phyloP scores from a whole-genome alignment of 2,329 filamentous ascomycete genomes.

The Zelopaecilomyces penicillatus region DNA sequence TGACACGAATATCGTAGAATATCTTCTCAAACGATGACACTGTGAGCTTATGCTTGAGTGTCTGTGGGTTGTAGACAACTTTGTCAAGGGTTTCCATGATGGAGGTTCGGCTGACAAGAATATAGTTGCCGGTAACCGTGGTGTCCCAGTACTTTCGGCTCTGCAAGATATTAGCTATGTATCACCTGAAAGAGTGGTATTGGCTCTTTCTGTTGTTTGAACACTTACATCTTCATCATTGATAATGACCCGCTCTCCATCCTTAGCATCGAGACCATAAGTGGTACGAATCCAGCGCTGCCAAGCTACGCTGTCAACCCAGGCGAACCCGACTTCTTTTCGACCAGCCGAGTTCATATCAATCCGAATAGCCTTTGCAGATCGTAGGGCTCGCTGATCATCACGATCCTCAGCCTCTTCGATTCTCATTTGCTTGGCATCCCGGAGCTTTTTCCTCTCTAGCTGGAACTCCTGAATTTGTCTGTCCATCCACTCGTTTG shows the following conservation, averaged over 20 bases:
- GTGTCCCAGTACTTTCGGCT: constrained; percentile 92
- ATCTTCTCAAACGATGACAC: constrained; percentile 62
- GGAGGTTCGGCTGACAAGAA: constrained; percentile 79
- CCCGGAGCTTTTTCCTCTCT: constrained; percentile 84
- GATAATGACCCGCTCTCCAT: constrained; percentile 88
- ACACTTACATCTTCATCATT: constrained; percentile 89
- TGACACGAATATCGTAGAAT: constrained; percentile 56
- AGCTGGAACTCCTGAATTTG: constrained; percentile 86
- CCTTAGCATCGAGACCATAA: constrained; percentile 80
- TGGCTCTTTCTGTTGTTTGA: background rate
- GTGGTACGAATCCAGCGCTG: constrained; percentile 94
- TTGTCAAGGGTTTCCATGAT: constrained; percentile 81
- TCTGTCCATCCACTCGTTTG: constrained; percentile 96
- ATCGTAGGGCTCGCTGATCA: constrained; percentile 76
- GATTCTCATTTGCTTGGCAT: constrained; percentile 89
- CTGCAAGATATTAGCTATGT: constrained; percentile 34
- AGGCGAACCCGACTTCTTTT: constrained; percentile 89
- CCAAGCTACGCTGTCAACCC: constrained; percentile 97
- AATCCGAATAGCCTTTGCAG: constrained; percentile 85
- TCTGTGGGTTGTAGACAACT: constrained; percentile 58
- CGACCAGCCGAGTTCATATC: constrained; percentile 81
- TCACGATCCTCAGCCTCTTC: constrained; percentile 92
- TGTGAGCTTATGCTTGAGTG: constrained; percentile 71
- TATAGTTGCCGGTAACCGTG: constrained; percentile 80
- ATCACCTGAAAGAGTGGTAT: background rate